phyloP scores from a whole-genome alignment of 768 basidiomycete species.

The Exidia glandulosa region DNA sequence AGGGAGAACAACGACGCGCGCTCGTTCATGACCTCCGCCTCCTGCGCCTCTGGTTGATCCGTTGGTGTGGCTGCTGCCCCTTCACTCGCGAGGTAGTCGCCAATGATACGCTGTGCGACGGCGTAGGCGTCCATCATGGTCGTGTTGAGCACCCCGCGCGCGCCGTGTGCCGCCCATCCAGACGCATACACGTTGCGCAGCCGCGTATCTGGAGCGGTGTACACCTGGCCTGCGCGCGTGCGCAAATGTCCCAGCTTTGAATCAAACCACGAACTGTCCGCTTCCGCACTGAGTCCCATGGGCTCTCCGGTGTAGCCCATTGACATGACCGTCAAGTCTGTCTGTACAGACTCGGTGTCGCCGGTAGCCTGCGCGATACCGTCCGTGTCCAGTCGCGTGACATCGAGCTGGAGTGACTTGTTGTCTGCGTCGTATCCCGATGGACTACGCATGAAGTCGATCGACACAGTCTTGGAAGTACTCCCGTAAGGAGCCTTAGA shows the following conservation, averaged over 20 bases:
- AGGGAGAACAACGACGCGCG: slow-evolving; percentile 3
- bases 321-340: slow-evolving; percentile 77
- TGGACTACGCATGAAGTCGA: slow-evolving; percentile 75
- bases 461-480: slow-evolving; percentile 61
- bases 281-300: slow-evolving; percentile 15
- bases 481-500: slow-evolving; percentile 39
- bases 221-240: slow-evolving; percentile 39
- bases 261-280: slow-evolving; percentile 40
- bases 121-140: slow-evolving; percentile 91
- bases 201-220: slow-evolving; percentile 17
- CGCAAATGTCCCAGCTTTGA: slow-evolving; percentile 43
- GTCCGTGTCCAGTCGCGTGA: slow-evolving; percentile 8
- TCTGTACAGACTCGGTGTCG: slow-evolving; percentile 36
- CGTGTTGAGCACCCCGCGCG: slow-evolving; percentile 80
- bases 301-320: slow-evolving; percentile 78
- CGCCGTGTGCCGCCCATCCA: slow-evolving; percentile 89
- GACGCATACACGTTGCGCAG: slow-evolving; percentile 68
- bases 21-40: slow-evolving; percentile 10
- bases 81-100: slow-evolving; percentile 34
- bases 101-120: slow-evolving; percentile 59
- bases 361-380: slow-evolving; percentile 41
- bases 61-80: not conserved
- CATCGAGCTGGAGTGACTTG: slow-evolving; percentile 5
- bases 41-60: not conserved
- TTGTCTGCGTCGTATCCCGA: slow-evolving; percentile 17